Evolutionary conservation across 1,139 yeast species (phyloP).

Genomic region (Lodderomyces oxycetoniae): DNA sequence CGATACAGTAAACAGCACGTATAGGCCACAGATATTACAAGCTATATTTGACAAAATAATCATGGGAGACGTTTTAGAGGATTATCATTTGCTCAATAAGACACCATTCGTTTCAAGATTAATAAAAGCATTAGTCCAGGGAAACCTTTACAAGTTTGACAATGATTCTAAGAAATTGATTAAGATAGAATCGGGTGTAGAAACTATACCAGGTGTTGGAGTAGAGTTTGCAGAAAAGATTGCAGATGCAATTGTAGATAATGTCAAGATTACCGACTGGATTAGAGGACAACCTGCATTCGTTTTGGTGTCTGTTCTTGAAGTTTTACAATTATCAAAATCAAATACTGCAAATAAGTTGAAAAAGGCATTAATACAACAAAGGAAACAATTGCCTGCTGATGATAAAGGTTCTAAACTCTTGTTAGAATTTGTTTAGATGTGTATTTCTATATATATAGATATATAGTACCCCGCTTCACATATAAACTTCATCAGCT

Average conservation of each 20-base stretch:
- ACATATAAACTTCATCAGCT: slow-evolving; percentile 26
- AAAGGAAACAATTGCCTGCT: slow-evolving; percentile 42
- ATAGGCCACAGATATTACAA: slow-evolving; percentile 51
- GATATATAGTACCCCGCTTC: too few species aligned
- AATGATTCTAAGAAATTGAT: slow-evolving; percentile 61
- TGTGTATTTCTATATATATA: slow-evolving; percentile 19
- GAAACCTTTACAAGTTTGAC: slow-evolving; percentile 52
- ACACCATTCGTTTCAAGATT: slow-evolving; percentile 72
- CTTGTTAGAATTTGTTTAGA: slow-evolving; percentile 39
- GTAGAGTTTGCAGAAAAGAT: slow-evolving; percentile 54
- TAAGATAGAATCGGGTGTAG: slow-evolving; percentile 29
- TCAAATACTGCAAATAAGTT: slow-evolving; percentile 42
- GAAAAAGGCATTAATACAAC: slow-evolving; percentile 48
- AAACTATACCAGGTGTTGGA: slow-evolving; percentile 50
- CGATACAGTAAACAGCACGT: slow-evolving; percentile 38
- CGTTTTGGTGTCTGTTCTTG: slow-evolving; percentile 67
- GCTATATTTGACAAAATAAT: slow-evolving; percentile 51
- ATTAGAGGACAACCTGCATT: slow-evolving; percentile 75
- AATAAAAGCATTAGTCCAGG: slow-evolving; percentile 75
- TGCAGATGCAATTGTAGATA: slow-evolving; percentile 46
- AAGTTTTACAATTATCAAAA: slow-evolving; percentile 40
- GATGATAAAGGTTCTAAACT: slow-evolving; percentile 80
- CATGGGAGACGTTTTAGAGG: slow-evolving; percentile 70
- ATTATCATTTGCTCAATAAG: slow-evolving; percentile 59
- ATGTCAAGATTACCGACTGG: slow-evolving; percentile 57